Percentiles rank a stretch among this genome's conserved stretches.
phyloP scores from a whole-genome alignment of 2,329 filamentous ascomycete genomes.

The Claviceps maximensis region DNA sequence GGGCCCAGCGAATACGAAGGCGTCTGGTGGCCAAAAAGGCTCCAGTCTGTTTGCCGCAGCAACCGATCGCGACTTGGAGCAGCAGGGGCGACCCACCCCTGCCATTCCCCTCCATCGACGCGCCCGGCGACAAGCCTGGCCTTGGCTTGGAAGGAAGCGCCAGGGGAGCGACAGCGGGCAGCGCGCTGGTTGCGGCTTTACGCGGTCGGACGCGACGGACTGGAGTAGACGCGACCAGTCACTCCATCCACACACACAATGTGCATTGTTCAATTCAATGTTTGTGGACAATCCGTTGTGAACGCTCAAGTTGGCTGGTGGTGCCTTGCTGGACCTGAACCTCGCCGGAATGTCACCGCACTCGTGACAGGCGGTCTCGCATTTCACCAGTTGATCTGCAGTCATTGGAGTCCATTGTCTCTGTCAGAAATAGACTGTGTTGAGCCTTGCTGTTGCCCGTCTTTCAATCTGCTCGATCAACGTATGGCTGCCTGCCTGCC shows the following conservation, averaged over 20 bases:
- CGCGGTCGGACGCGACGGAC: constrained; percentile 18
- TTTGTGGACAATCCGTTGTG: too few species aligned
- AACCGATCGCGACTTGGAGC: constrained; percentile 12
- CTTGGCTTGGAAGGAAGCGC: background rate
- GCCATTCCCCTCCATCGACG: background rate
- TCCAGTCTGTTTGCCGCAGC: constrained; percentile 12
- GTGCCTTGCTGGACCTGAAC: background rate
- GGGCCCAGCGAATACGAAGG: background rate
- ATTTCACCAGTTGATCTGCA: too few species aligned
- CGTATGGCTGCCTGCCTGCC: background rate
- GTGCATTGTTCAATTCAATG: background rate
- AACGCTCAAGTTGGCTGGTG: background rate
- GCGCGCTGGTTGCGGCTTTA: constrained; percentile 19
- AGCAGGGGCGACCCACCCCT: background rate
- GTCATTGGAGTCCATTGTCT: background rate
- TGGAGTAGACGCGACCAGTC: constrained; percentile 1
- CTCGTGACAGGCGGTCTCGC: background rate
- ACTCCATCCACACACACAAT: background rate
- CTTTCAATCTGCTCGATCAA: background rate
- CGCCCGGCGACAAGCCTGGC: background rate
- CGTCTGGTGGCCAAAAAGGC: background rate
- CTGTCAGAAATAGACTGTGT: background rate
- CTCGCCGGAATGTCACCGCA: background rate
- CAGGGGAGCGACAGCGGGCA: background rate
- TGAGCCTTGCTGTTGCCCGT: background rate